These are phyloP conservation scores for Arthrobotrys iridis DNA, from an alignment of 2,329 filamentous ascomycete species.

Conservation along the genomic window DNA sequence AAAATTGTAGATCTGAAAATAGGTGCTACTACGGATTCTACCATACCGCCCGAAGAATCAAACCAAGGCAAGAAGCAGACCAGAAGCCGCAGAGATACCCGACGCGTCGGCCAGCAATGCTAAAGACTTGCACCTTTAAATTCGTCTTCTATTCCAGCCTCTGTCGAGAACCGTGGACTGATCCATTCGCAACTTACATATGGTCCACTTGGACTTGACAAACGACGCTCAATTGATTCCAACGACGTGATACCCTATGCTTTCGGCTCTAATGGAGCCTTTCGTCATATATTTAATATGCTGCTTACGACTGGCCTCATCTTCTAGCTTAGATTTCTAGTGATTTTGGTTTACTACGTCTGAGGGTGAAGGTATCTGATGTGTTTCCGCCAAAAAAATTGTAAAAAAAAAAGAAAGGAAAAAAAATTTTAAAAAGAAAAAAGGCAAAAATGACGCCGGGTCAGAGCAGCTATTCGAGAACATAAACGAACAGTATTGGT, in stretches of 20 bases:
- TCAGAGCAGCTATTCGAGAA: neutral
- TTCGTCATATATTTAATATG: neutral
- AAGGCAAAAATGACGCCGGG: constrained; percentile 7
- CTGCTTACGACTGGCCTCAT: neutral
- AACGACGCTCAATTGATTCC: neutral
- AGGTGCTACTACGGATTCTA: constrained; percentile 8
- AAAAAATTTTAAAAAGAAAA: constrained; percentile 18
- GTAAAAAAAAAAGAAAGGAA: neutral
- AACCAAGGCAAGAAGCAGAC: neutral
- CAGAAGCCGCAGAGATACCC: constrained; percentile 3
- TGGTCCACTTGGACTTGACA: neutral
- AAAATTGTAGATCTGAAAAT: neutral
- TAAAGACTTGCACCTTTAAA: neutral
- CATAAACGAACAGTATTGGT: neutral
- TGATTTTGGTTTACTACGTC: neutral
- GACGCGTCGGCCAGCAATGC: neutral
- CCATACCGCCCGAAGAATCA: neutral
- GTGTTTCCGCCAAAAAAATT: neutral
- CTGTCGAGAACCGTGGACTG: neutral
- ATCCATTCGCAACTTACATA: neutral
- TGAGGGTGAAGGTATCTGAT: neutral
- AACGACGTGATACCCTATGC: constrained; percentile 27
- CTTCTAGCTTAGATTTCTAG: neutral
- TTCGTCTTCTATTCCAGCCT: neutral
- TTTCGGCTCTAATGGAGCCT: neutral